Percentiles rank a stretch among this genome's conserved stretches.
These are phyloP conservation scores for Stellera chamaejasme DNA, from an alignment of 345 rosid genomes.

Conservation along the genomic window DNA sequence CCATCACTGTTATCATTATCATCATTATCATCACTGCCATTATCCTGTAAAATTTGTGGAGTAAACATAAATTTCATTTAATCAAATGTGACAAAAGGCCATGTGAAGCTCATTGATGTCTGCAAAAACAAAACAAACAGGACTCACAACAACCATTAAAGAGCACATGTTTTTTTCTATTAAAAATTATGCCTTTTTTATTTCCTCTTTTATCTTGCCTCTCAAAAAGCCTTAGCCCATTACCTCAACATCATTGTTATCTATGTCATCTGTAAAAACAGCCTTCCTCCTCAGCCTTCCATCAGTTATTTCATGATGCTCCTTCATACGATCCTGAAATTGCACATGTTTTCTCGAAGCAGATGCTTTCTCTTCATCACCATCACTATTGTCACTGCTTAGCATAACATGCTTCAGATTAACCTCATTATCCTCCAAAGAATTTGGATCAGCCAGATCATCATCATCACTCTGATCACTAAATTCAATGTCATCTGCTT, in stretches of 20 bases:
- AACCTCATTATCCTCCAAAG: conserved; percentile 32
- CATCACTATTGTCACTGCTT: conserved; percentile 17
- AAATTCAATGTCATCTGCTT: conserved; percentile 21
- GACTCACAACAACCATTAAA: not conserved
- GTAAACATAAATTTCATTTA: not conserved
- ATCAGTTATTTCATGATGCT: conserved; percentile 48
- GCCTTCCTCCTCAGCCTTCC: conserved; percentile 89
- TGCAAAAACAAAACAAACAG: conserved; percentile 5
- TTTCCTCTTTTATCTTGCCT: too few species aligned
- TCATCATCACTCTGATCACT: conserved; percentile 27
- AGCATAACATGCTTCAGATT: conserved; percentile 11
- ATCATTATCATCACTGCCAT: conserved; percentile 19
- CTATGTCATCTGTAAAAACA: conserved; percentile 36
- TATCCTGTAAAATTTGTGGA: conserved; percentile 28
- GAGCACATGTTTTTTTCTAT: too few species aligned
- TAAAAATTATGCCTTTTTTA: too few species aligned
- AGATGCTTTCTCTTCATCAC: conserved; percentile 27
- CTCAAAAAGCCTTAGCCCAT: not conserved
- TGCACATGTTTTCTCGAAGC: conserved; percentile 14
- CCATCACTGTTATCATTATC: conserved; percentile 16
- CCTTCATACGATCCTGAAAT: conserved; percentile 20
- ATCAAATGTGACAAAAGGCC: not conserved
- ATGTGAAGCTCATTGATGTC: too few species aligned
- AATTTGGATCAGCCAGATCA: conserved; percentile 33
- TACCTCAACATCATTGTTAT: conserved; percentile 35